phyloP scores from a whole-genome alignment of 2,329 filamentous ascomycete genomes.

The Dryadomyces sulphureus region DNA sequence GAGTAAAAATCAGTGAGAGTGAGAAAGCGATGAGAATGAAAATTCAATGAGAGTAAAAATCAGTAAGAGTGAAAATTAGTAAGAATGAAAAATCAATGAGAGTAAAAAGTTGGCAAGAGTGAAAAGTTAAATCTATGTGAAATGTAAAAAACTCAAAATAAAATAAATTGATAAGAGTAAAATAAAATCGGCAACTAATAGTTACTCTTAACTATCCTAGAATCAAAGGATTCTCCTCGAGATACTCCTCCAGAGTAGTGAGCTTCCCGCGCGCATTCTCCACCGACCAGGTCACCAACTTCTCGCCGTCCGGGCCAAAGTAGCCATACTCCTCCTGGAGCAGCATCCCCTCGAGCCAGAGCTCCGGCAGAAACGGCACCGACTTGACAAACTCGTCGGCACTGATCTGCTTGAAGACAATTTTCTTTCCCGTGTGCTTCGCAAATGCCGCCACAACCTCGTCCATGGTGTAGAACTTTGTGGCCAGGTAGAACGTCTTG shows the following conservation, averaged over 20 bases:
- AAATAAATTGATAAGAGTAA: too few species aligned
- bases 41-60: too few species aligned
- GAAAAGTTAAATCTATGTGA: too few species aligned
- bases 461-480: slow-evolving; percentile 13
- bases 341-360: too few species aligned
- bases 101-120: too few species aligned
- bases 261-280: background rate
- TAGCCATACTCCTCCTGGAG: background rate
- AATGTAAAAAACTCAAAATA: too few species aligned
- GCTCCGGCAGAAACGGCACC: background rate
- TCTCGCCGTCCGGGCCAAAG: background rate
- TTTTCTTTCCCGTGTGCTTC: slow-evolving; percentile 18
- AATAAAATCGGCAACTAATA: too few species aligned
- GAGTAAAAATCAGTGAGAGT: too few species aligned
- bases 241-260: background rate
- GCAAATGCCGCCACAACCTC: slow-evolving; percentile 18
- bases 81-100: too few species aligned
- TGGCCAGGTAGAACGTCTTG: slow-evolving; percentile 9
- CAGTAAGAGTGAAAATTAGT: too few species aligned
- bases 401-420: slow-evolving; percentile 8
- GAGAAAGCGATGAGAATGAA: too few species aligned
- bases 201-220: too few species aligned
- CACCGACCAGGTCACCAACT: background rate
- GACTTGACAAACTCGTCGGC: background rate
- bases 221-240: background rate